phyloP scores from a whole-genome alignment of 768 basidiomycete genomes.

The Cyclocybe aegerita region DNA sequence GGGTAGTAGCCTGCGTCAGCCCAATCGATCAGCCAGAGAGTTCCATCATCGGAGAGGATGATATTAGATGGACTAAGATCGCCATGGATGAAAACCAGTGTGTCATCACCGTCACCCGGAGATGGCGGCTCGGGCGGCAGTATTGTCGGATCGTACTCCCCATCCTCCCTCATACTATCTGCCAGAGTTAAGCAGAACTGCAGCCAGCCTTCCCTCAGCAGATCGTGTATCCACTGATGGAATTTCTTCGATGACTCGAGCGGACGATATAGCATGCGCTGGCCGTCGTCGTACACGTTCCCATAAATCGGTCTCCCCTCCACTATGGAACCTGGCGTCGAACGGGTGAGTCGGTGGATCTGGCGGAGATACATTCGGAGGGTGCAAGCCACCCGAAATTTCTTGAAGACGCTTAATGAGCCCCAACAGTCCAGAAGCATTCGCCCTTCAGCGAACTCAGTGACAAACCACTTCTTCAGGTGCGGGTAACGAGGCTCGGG shows the following conservation, averaged over 20 bases:
- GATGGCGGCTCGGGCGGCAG: no score
- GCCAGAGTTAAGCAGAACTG: no score
- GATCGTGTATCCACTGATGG: no score
- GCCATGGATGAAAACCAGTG: slow-evolving; percentile 24
- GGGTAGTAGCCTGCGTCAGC: slow-evolving; percentile 25
- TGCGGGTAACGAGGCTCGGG: slow-evolving; percentile 7
- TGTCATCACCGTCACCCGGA: neutral
- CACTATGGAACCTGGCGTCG: neutral
- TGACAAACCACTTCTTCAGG: slow-evolving; percentile 12
- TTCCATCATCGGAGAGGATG: slow-evolving; percentile 22
- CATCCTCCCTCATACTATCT: no score
- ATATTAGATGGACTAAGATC: slow-evolving; percentile 28
- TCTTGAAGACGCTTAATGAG: slow-evolving; percentile 14
- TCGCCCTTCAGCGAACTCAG: slow-evolving; percentile 25
- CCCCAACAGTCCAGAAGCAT: slow-evolving; percentile 24
- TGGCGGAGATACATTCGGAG: slow-evolving; percentile 25
- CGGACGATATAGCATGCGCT: no score
- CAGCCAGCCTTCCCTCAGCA: no score
- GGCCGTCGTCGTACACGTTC: no score
- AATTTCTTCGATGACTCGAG: no score
- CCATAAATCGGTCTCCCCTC: neutral
- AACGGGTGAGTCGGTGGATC: slow-evolving; percentile 14
- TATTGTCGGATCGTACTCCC: no score
- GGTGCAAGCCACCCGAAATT: slow-evolving; percentile 24
- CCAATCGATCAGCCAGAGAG: slow-evolving; percentile 33